Conservation (phyloP, 352 stramenopile species). For the Blastocystis sp. region DNA sequence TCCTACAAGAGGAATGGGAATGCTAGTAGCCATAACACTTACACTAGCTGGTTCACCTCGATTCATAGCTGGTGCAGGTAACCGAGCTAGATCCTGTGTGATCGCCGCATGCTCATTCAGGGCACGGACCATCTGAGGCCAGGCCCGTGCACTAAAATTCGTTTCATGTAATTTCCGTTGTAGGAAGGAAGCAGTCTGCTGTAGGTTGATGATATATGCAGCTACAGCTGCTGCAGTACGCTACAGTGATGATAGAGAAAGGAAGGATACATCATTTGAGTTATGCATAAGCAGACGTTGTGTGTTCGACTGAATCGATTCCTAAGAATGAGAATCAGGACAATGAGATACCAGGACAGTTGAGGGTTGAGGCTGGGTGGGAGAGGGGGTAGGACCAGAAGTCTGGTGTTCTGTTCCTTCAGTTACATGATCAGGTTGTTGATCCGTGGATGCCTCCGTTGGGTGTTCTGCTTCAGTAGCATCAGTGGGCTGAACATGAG, state of each 20-base stretch:
- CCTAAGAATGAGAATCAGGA: background rate
- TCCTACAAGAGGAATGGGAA: slow-evolving; percentile 19
- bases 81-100: background rate
- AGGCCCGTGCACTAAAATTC: background rate
- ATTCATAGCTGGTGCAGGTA: slow-evolving; percentile 12
- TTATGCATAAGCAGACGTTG: background rate
- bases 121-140: background rate
- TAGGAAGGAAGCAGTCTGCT: background rate
- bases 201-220: slow-evolving; percentile 1
- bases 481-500: background rate
- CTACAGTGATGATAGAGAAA: background rate
- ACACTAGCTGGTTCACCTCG: background rate
- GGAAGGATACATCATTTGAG: slow-evolving; percentile 10
- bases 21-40: background rate
- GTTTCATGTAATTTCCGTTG: slow-evolving; percentile 6
- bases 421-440: background rate
- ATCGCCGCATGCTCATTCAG: background rate
- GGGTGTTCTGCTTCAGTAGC: background rate
- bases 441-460: background rate
- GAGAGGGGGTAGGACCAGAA: background rate
- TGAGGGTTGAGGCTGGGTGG: background rate
- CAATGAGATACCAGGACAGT: background rate
- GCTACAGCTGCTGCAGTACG: background rate
- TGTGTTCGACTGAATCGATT: background rate
- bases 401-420: background rate